phyloP scores from a whole-genome alignment of 148 eudicot genomes.

The Rhododendron molle region DNA sequence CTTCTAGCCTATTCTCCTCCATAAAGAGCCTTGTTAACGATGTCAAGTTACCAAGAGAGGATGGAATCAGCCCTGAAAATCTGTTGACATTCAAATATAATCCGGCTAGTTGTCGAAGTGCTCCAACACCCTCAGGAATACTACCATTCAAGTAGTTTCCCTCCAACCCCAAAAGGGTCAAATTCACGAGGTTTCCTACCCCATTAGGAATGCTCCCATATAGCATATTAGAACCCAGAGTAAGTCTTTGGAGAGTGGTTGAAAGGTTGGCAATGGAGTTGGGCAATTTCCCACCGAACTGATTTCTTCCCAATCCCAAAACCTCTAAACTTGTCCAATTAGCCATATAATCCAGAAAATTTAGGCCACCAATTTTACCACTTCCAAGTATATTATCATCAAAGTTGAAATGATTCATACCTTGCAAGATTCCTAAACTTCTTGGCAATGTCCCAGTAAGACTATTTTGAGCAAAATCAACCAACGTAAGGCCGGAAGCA shows the following conservation, averaged over 20 bases:
- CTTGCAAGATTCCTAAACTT: conserved; percentile 5
- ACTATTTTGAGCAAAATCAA: conserved; percentile 18
- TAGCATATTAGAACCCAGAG: not conserved
- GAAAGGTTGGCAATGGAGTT: not conserved
- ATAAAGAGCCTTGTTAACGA: not conserved
- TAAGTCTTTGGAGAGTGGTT: not conserved
- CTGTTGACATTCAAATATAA: conserved; percentile 10
- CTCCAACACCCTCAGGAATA: conserved; percentile 1
- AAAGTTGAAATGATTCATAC: conserved; percentile 5
- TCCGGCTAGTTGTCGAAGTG: conserved; percentile 1
- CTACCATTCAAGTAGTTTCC: not conserved
- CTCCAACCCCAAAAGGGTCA: not conserved
- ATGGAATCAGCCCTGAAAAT: conserved; percentile 26
- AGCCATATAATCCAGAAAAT: conserved; percentile 3
- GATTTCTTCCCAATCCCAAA: conserved; percentile 3
- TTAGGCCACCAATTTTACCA: conserved; percentile 4
- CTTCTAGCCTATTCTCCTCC: conserved; percentile 16
- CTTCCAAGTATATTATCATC: conserved; percentile 4
- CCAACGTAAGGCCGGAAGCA: conserved; percentile 8
- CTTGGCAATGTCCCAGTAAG: conserved; percentile 21
- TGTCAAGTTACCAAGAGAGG: conserved; percentile 20
- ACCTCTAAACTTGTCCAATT: conserved; percentile 18
- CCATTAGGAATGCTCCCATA: not conserved
- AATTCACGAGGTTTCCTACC: not conserved
- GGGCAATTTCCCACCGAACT: conserved; percentile 19